These are phyloP conservation scores for Aspergillus sp. DNA, from an alignment of 2,329 filamentous ascomycete genomes.

Conservation along the genomic window DNA sequence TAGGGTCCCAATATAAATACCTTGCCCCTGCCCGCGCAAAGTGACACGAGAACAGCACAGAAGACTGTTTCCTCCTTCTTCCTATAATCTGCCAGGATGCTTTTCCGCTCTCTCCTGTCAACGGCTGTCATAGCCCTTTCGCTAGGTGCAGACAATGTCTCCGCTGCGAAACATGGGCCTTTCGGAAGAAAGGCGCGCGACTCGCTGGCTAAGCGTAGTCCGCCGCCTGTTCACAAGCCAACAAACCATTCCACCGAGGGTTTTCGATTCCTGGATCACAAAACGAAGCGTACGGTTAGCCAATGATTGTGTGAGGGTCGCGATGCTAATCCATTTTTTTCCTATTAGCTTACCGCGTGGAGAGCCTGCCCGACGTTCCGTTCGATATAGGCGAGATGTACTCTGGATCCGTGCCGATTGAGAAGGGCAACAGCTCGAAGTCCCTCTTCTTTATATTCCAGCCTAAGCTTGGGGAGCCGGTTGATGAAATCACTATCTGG, in stretches of 20 bases:
- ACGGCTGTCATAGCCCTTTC: conserved; percentile 23
- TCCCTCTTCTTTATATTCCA: conserved; percentile 52
- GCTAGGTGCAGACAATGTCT: conserved; percentile 19
- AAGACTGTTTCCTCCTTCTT: not conserved
- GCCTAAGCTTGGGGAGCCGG: conserved; percentile 43
- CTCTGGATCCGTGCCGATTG: conserved; percentile 55
- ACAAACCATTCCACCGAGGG: conserved; percentile 16
- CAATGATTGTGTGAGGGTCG: not conserved
- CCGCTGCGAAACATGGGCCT: conserved; percentile 25
- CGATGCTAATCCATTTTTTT: not conserved
- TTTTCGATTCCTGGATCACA: conserved; percentile 26
- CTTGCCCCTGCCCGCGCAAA: not conserved
- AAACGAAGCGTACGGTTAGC: conserved; percentile 26
- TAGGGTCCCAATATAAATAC: not conserved
- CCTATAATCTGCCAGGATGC: conserved; percentile 18
- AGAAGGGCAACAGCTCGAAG: conserved; percentile 44
- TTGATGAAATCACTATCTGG: conserved; percentile 45
- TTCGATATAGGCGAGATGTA: conserved; percentile 63
- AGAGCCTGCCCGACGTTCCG: conserved; percentile 65
- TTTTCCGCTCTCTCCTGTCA: conserved; percentile 25
- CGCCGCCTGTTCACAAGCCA: conserved; percentile 13
- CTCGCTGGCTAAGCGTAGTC: conserved; percentile 20
- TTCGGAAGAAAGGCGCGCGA: conserved; percentile 26
- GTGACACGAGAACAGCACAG: not conserved
- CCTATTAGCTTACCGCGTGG: conserved; percentile 60